Percentiles rank a stretch among this genome's conserved stretches.
These are phyloP conservation scores for Colletotrichum sp. DNA, from an alignment of 2,329 filamentous ascomycete species.

Conservation along the genomic window DNA sequence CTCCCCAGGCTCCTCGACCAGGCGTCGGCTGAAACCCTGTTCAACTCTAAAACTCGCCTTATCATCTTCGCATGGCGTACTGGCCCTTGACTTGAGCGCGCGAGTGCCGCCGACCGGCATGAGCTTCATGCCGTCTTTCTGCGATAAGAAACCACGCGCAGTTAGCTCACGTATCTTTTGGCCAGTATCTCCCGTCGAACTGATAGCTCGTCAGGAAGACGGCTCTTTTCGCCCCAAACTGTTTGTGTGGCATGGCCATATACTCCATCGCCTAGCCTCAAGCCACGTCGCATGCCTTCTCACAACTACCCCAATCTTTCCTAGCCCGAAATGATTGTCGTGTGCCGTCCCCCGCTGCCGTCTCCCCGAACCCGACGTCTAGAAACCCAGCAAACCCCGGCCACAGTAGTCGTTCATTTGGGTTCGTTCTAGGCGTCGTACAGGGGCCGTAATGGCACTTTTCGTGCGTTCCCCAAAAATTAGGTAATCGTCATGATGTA, in stretches of 20 bases:
- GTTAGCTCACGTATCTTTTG: background rate
- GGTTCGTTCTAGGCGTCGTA: background rate
- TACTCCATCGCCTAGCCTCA: background rate
- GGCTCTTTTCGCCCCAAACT: background rate
- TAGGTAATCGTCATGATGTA: background rate
- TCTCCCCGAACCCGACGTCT: background rate
- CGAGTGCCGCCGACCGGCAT: background rate
- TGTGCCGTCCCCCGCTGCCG: background rate
- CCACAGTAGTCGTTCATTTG: background rate
- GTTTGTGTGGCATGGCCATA: background rate
- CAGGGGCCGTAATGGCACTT: background rate
- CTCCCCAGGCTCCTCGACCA: background rate
- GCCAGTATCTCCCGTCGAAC: background rate
- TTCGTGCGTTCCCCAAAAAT: background rate
- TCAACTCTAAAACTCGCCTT: background rate
- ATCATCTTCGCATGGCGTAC: background rate
- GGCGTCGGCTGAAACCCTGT: background rate
- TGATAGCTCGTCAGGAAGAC: background rate
- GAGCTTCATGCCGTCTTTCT: background rate
- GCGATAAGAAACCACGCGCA: background rate
- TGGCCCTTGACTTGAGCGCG: background rate
- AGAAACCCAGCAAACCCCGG: background rate
- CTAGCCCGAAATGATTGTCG: background rate
- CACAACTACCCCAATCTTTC: background rate
- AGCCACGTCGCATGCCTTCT: slow-evolving; percentile 3